Evolutionary conservation across 805 yeast species (phyloP).

Genomic region (Saitoella complicata): DNA sequence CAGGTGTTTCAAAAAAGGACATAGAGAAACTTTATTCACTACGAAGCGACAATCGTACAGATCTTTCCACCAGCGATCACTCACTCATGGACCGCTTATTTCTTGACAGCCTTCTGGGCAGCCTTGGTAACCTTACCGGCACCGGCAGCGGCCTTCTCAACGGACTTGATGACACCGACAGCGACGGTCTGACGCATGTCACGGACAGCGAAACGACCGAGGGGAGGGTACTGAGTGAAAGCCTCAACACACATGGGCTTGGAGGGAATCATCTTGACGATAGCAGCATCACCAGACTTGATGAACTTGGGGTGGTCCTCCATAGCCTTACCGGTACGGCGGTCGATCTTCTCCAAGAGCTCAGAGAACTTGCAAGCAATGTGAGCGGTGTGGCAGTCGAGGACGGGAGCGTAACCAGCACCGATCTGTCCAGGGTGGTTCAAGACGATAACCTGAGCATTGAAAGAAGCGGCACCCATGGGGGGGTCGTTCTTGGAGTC

Average conservation of each 20-base stretch:
- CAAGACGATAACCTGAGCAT: constrained; percentile 72
- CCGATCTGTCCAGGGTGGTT: constrained; percentile 88
- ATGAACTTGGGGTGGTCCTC: constrained; percentile 86
- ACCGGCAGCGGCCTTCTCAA: constrained; percentile 66
- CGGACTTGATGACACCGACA: constrained; percentile 96
- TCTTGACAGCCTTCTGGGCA: constrained; percentile 70
- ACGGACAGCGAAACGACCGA: constrained; percentile 98
- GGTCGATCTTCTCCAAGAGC: constrained; percentile 71
- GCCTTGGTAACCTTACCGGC: constrained; percentile 96
- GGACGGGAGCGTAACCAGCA: constrained; percentile 81
- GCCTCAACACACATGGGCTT: constrained; percentile 94
- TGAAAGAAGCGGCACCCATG: constrained; percentile 61
- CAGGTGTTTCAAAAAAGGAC: no score
- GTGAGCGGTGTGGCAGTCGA: constrained; percentile 89
- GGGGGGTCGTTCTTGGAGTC: constrained; percentile 85
- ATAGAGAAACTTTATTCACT: no score
- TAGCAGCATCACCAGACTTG: constrained; percentile 93
- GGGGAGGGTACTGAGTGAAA: constrained; percentile 87
- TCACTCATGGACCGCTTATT: constrained; percentile 25
- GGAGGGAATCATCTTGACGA: constrained; percentile 74
- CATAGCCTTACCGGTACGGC: constrained; percentile 80
- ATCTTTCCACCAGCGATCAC: no score
- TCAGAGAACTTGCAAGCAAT: constrained; percentile 78
- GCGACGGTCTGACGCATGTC: constrained; percentile 99
- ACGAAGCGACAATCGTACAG: no score